Percentiles rank a stretch among this genome's conserved stretches.
These are phyloP conservation scores for Claviceps paspali DNA, from an alignment of 2,329 filamentous ascomycete genomes.

Conservation along the genomic window DNA sequence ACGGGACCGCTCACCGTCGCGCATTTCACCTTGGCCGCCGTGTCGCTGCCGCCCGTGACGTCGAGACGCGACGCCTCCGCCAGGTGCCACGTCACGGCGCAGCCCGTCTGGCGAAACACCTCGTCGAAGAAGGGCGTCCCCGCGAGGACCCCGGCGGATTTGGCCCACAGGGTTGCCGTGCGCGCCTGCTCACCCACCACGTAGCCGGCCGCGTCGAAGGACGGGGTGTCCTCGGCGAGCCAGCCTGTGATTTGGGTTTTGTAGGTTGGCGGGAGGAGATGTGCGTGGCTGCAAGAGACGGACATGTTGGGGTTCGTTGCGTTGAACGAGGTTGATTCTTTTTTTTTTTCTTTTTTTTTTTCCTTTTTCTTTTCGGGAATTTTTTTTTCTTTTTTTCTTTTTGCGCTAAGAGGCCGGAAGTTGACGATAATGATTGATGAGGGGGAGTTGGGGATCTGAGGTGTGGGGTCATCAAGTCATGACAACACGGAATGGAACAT, in stretches of 20 bases:
- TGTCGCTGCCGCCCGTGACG: conserved; percentile 20
- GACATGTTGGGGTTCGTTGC: not conserved
- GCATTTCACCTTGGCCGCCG: conserved; percentile 29
- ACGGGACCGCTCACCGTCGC: conserved; percentile 80
- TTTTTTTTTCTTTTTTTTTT: not conserved
- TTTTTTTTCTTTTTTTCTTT: too few relatives aligned
- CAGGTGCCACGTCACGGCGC: conserved; percentile 79
- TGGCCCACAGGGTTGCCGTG: conserved; percentile 52
- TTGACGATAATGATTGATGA: too few relatives aligned
- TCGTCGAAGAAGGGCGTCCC: conserved; percentile 93
- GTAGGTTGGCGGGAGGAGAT: conserved; percentile 75
- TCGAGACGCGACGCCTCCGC: conserved; percentile 56
- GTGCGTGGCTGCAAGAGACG: not conserved
- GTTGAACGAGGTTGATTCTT: too few relatives aligned
- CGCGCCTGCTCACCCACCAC: conserved; percentile 64
- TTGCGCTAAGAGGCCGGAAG: too few relatives aligned
- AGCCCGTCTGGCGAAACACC: conserved; percentile 78
- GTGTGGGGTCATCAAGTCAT: too few relatives aligned
- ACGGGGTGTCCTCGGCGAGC: conserved; percentile 92
- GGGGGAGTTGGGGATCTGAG: too few relatives aligned
- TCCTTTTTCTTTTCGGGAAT: not conserved
- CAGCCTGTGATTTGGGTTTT: conserved; percentile 67
- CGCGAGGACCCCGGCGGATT: conserved; percentile 67
- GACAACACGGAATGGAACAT: too few relatives aligned
- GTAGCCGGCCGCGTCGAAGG: conserved; percentile 93